phyloP scores from a whole-genome alignment of 148 eudicot genomes.

The Rhododendron griersonianum region DNA sequence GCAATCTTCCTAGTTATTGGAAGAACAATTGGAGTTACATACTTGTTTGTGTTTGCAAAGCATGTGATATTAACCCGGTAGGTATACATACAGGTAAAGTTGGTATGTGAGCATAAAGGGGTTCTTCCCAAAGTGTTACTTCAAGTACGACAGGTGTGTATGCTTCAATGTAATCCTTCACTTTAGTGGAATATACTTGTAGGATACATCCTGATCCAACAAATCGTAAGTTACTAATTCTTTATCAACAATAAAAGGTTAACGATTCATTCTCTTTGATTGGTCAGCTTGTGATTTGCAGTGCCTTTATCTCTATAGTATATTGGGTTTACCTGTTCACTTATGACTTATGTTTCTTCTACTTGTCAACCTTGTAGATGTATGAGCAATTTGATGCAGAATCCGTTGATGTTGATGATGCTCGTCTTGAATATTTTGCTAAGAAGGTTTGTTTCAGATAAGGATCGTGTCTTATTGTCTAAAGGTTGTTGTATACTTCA shows the following conservation, averaged over 20 bases:
- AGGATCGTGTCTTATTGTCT: neutral
- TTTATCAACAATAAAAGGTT: neutral
- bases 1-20: neutral
- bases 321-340: neutral
- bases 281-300: neutral
- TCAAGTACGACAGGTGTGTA: conserved; percentile 71
- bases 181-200: neutral
- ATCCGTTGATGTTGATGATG: conserved; percentile 71
- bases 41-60: neutral
- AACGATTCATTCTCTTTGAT: neutral
- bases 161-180: neutral
- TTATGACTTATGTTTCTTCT: neutral
- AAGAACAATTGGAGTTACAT: neutral
- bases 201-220: neutral
- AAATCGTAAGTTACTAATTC: neutral
- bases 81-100: conserved; percentile 53
- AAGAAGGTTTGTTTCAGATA: conserved; percentile 55
- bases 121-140: conserved; percentile 76
- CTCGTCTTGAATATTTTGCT: conserved; percentile 67
- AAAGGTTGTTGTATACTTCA: too few relatives aligned
- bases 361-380: conserved; percentile 39
- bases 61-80: neutral
- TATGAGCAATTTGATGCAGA: conserved; percentile 77
- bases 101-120: conserved; percentile 68
- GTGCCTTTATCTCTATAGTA: neutral